Conservation (phyloP, 2,329 filamentous ascomycete genomes). For the Aspergillus sp. region DNA sequence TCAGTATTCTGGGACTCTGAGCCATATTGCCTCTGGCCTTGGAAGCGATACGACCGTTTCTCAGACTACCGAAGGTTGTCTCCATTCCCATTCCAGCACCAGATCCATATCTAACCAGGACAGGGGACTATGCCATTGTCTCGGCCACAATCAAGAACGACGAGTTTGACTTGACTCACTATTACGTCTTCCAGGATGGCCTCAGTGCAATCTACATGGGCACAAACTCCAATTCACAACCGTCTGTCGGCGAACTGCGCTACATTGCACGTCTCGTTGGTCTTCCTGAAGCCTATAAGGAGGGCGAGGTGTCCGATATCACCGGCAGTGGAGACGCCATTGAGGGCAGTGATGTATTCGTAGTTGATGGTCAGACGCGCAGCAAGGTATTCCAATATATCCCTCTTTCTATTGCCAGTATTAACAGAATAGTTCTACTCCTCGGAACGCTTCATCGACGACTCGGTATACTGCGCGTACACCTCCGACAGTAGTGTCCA, state of each 20-base stretch:
- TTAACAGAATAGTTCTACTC: slow-evolving; percentile 1
- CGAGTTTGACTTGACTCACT: slow-evolving; percentile 1
- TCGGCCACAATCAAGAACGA: background rate
- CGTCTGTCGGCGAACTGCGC: slow-evolving; percentile 2
- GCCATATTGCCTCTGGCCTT: background rate
- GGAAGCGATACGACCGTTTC: background rate
- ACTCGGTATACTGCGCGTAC: slow-evolving; percentile 3
- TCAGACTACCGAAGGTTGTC: background rate
- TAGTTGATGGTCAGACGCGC: background rate
- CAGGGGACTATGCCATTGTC: background rate
- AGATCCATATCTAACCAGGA: background rate
- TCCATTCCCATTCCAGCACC: background rate
- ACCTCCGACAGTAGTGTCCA: background rate
- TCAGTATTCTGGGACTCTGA: background rate
- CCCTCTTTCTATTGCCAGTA: background rate
- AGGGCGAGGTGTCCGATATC: background rate
- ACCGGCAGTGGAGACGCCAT: background rate
- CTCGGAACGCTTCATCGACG: slow-evolving; percentile 7
- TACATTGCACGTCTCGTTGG: slow-evolving; percentile 4
- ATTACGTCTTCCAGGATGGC: slow-evolving; percentile 4
- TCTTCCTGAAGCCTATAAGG: background rate
- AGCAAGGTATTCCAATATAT: background rate
- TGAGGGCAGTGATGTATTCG: slow-evolving; percentile 3
- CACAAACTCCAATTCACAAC: background rate
- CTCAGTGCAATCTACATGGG: slow-evolving; percentile 6